phyloP scores from a whole-genome alignment of 176 grass and related monocot species.

The Phragmites australis region DNA sequence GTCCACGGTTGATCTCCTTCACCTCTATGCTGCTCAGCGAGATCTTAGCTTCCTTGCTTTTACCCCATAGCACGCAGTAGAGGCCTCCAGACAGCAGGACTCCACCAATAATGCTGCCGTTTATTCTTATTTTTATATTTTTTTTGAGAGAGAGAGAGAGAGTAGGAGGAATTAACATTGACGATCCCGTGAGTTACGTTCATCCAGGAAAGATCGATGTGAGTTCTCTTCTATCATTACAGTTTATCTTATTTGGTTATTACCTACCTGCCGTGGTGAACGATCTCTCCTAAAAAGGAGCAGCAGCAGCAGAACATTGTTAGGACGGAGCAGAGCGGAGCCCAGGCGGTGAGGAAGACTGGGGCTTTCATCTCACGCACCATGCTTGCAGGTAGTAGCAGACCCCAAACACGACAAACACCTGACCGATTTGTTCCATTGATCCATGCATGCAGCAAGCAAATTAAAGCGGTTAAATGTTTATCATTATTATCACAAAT shows the following conservation, averaged over 20 bases:
- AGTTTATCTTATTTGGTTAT: not conserved
- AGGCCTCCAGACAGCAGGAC: not conserved
- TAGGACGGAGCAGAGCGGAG: conserved; percentile 35
- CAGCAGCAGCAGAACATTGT: conserved; percentile 31
- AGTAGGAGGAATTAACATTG: not conserved
- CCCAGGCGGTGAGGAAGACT: conserved; percentile 42
- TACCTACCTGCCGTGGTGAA: conserved; percentile 40
- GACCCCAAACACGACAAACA: conserved; percentile 20
- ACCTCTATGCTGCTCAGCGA: not conserved
- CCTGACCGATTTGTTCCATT: not conserved
- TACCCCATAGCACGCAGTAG: not conserved
- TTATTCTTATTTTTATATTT: too few relatives aligned
- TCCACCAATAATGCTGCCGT: not conserved
- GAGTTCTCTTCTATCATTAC: not conserved
- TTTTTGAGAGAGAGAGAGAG: not conserved
- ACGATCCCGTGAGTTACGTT: not conserved
- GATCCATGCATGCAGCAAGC: not conserved
- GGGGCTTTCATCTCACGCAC: conserved; percentile 41
- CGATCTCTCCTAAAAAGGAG: conserved; percentile 31
- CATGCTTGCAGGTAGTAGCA: conserved; percentile 43
- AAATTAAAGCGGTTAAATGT: not conserved
- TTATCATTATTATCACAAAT: not conserved
- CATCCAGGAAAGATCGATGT: not conserved
- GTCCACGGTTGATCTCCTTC: not conserved
- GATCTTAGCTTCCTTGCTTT: not conserved